Evolutionary conservation across 345 rosid genomes (phyloP), one percentile per base, ranked within the genome.

Genomic region (Theobroma cacao): DNA sequence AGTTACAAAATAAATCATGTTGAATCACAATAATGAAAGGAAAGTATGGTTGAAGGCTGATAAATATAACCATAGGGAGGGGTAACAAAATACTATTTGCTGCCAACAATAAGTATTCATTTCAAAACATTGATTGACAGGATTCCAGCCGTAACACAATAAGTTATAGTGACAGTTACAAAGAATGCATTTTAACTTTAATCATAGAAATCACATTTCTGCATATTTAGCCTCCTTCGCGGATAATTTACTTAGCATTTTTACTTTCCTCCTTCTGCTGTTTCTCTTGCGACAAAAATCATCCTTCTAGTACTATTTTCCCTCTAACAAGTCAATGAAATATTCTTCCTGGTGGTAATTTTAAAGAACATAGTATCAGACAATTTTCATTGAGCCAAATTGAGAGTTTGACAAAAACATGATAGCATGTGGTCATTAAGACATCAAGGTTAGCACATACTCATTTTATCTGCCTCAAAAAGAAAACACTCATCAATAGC

Each of bases 1-100:
- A 65, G 34, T 75, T 14, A 5, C 24, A n/a, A 8, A 75, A 73
- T 58, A 1, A 75, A 56, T 64, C 73, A 2, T 8, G 50, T 22
- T 64, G 40, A 67, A 47, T 47, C 17, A 52, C 61, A 77, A 82
- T 34, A 34, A 61, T 53, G 55, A 55, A 63, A 75, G 12, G 43
- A 74, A 56, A 77, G 26, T 11, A 43, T 13, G 58, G 59, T 41
- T 58, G 40, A 62, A 60, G 45, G 56, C 53, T 45, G 40, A 13
- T 20, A 45, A 6, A 58, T 66, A 76, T 62, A 56, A 43, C 74
- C 36, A 55, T 26, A 34, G 50, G 22, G 33, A 53, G 22, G 5
- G 53, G 22, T 26, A 24, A 64, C 14, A 41, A 76, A 41, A 48
- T 14, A 72, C 33, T 24, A 67, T 31, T 65, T n/a, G 58, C 66